A percentile compares a stretch with the other conserved stretches of the same genome.
Conservation (phyloP, 1,284 basidiomycete species). For the Tremellales sp. region DNA sequence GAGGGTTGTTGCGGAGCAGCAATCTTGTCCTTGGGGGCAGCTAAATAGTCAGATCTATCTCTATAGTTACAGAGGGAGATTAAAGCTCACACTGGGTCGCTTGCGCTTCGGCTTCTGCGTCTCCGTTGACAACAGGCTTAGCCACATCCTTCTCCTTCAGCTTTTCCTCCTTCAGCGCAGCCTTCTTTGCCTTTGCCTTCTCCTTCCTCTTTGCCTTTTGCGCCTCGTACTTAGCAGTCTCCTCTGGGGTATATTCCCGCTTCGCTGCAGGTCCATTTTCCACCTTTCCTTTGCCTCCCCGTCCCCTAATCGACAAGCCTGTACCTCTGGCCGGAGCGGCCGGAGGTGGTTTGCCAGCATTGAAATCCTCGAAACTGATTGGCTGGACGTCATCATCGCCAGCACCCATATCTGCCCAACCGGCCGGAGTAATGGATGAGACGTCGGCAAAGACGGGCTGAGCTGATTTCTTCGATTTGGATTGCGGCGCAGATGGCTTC, state of each 20-base stretch:
- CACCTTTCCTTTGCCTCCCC: background rate
- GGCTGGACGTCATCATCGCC: slow-evolving; percentile 8
- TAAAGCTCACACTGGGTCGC: background rate
- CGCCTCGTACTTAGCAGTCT: slow-evolving; percentile 23
- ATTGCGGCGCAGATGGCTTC: background rate
- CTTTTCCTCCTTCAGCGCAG: slow-evolving; percentile 27
- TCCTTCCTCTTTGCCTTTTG: slow-evolving; percentile 25
- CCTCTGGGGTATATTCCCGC: slow-evolving; percentile 29
- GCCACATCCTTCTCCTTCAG: slow-evolving; percentile 14
- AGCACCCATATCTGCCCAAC: slow-evolving; percentile 23
- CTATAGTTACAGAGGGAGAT: background rate
- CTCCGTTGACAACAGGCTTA: too few relatives aligned
- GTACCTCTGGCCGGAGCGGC: slow-evolving; percentile 1
- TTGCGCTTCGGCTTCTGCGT: background rate
- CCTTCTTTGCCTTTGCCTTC: slow-evolving; percentile 32
- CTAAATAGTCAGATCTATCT: background rate
- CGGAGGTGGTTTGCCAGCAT: slow-evolving; percentile 6
- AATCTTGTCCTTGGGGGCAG: background rate
- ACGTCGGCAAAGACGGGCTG: slow-evolving; percentile 23
- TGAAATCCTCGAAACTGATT: slow-evolving; percentile 29
- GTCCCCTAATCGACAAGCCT: slow-evolving; percentile 2
- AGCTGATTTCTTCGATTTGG: background rate
- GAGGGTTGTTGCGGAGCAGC: background rate
- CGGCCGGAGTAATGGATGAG: slow-evolving; percentile 25
- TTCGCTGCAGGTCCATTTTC: slow-evolving; percentile 2